Percentiles rank a stretch among this genome's conserved stretches.
phyloP scores from a whole-genome alignment of 2,329 filamentous ascomycete species.

The Fusarium protoensiforme region DNA sequence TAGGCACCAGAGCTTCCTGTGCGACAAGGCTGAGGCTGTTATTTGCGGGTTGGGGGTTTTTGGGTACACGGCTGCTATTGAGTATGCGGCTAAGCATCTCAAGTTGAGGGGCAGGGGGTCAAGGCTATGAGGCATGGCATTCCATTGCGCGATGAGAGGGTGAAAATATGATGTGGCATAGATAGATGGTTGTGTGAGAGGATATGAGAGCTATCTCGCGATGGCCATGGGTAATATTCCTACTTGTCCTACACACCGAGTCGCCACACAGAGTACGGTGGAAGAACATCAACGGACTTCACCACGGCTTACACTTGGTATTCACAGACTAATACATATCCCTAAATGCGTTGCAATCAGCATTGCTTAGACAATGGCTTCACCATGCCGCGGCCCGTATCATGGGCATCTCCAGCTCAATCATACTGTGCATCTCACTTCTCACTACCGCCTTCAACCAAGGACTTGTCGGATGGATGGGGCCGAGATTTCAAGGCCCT shows the following conservation, averaged over 20 bases:
- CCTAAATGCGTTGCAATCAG: not conserved
- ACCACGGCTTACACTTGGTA: not conserved
- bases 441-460: not conserved
- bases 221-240: not conserved
- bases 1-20: slow-evolving; percentile 76
- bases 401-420: not conserved
- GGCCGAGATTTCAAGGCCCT: not conserved
- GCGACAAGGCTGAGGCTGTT: slow-evolving; percentile 79
- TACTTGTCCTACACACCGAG: too few relatives aligned
- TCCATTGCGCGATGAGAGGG: not conserved
- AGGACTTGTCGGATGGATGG: not conserved
- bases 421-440: not conserved
- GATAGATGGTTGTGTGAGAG: not conserved
- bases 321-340: not conserved
- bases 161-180: not conserved
- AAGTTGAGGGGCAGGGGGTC: slow-evolving; percentile 49
- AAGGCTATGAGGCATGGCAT: not conserved
- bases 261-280: not conserved
- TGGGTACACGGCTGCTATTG: slow-evolving; percentile 71
- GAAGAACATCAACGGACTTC: not conserved
- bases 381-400: not conserved
- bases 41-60: slow-evolving; percentile 75
- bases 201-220: not conserved
- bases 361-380: not conserved
- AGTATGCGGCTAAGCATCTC: slow-evolving; percentile 61